phyloP scores from a whole-genome alignment of 495 filamentous ascomycete genomes.

The Penicillium nucicola region DNA sequence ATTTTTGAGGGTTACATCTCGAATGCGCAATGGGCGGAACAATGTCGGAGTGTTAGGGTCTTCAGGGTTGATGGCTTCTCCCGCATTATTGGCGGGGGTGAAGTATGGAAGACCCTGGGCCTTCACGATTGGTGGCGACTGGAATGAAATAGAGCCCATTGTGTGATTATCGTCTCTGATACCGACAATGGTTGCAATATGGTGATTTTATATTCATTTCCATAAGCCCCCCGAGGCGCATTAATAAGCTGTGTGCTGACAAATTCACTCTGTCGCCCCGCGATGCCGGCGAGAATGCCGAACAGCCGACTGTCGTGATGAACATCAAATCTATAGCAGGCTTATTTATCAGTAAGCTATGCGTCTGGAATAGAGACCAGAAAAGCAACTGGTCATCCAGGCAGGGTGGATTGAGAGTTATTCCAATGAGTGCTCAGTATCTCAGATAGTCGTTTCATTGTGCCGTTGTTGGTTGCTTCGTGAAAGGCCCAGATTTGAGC shows the following conservation, averaged over 20 bases:
- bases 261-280: neutral
- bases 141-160: constrained; percentile 18
- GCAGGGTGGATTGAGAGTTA: neutral
- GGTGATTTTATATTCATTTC: too few relatives aligned
- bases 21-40: constrained; percentile 64
- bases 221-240: too few relatives aligned
- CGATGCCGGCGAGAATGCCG: too few relatives aligned
- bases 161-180: neutral
- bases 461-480: constrained; percentile 18
- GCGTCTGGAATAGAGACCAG: too few relatives aligned
- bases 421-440: constrained; percentile 7
- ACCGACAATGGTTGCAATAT: neutral
- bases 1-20: constrained; percentile 68
- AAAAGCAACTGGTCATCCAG: neutral
- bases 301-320: too few relatives aligned
- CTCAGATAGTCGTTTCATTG: constrained; percentile 19
- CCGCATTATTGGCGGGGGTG: constrained; percentile 56
- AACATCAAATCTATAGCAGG: too few relatives aligned
- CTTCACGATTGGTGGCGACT: constrained; percentile 12
- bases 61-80: constrained; percentile 44
- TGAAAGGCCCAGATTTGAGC: constrained; percentile 15
- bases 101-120: constrained; percentile 47
- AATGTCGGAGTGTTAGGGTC: constrained; percentile 53
- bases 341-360: too few relatives aligned
- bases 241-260: neutral